Conservation (phyloP, 2,329 filamentous ascomycete genomes). For the Setomelanomma holmii region DNA sequence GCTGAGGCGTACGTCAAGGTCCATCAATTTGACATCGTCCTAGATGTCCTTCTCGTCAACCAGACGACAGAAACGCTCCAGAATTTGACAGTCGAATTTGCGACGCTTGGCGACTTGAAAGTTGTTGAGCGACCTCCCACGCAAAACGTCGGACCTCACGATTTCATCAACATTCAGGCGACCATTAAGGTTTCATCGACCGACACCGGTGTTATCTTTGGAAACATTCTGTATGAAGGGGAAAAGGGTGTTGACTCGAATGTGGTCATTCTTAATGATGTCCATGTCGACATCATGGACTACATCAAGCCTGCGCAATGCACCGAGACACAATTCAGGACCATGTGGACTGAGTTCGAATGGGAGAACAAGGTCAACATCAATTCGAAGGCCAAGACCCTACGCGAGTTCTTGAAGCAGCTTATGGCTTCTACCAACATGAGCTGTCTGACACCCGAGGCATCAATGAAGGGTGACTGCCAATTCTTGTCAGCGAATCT, state of each 20-base stretch:
- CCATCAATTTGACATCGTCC: constrained; percentile 97
- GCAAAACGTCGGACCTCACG: constrained; percentile 92
- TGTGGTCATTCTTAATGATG: constrained; percentile 96
- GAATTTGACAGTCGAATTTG: constrained; percentile 96
- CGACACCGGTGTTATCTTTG: constrained; percentile 97
- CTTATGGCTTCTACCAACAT: constrained; percentile 99
- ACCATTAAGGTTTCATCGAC: constrained; percentile 99
- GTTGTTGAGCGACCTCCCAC: constrained; percentile 96
- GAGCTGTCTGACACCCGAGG: constrained; percentile 96
- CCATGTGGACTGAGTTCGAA: constrained; percentile 99
- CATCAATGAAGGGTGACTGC: constrained; percentile 94
- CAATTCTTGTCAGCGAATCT: constrained; percentile 97
- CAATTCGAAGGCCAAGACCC: constrained; percentile 91
- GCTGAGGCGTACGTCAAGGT: constrained; percentile 98
- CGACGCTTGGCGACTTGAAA: constrained; percentile 96
- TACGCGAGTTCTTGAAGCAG: constrained; percentile 90
- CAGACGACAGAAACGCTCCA: constrained; percentile 96
- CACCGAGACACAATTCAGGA: constrained; percentile 97
- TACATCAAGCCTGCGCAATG: constrained; percentile 98
- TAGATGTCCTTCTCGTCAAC: constrained; percentile 96
- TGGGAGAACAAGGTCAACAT: constrained; percentile 99
- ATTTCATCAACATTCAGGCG: constrained; percentile 97
- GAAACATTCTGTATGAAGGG: constrained; percentile 99
- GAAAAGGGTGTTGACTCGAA: constrained; percentile 68
- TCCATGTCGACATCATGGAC: constrained; percentile 99